These are phyloP conservation scores for Stachybotrys echinatus DNA, from an alignment of 2,329 filamentous ascomycete genomes.

Conservation along the genomic window DNA sequence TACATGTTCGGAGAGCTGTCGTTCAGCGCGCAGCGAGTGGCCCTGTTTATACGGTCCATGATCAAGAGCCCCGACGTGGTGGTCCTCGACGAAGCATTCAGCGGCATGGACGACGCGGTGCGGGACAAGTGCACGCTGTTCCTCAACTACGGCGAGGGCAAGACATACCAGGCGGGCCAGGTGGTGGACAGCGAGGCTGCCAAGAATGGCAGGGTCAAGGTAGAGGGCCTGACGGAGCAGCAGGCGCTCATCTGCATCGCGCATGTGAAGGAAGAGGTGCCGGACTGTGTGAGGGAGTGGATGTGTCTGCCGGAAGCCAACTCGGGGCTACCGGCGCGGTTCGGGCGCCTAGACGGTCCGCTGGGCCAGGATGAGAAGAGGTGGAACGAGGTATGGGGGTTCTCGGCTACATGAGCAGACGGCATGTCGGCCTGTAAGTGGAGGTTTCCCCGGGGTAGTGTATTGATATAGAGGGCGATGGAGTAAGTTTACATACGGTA, in stretches of 20 bases:
- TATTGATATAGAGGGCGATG: too few relatives aligned
- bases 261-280: conserved; percentile 86
- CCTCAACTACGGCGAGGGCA: conserved; percentile 59
- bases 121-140: conserved; percentile 86
- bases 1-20: conserved; percentile 67
- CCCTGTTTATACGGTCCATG: conserved; percentile 76
- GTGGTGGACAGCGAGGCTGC: conserved; percentile 42
- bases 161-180: conserved; percentile 28
- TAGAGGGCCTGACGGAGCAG: conserved; percentile 58
- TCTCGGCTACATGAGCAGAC: conserved; percentile 8
- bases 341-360: conserved; percentile 59
- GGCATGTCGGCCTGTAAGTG: too few relatives aligned
- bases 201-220: conserved; percentile 37
- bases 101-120: conserved; percentile 74
- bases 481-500: background rate
- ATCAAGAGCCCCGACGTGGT: conserved; percentile 78
- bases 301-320: conserved; percentile 77
- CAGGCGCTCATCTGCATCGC: conserved; percentile 92
- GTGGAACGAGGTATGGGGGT: conserved; percentile 64
- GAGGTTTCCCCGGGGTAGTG: too few relatives aligned
- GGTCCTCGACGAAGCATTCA: conserved; percentile 83
- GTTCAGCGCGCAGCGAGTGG: conserved; percentile 78
- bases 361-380: conserved; percentile 49
- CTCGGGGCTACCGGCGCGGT: conserved; percentile 53
- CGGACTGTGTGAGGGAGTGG: conserved; percentile 77